Evolutionary conservation across 306 rosid genomes (phyloP), one percentile per base, ranked within the genome.

Genomic region (Quercus wislizeni): DNA sequence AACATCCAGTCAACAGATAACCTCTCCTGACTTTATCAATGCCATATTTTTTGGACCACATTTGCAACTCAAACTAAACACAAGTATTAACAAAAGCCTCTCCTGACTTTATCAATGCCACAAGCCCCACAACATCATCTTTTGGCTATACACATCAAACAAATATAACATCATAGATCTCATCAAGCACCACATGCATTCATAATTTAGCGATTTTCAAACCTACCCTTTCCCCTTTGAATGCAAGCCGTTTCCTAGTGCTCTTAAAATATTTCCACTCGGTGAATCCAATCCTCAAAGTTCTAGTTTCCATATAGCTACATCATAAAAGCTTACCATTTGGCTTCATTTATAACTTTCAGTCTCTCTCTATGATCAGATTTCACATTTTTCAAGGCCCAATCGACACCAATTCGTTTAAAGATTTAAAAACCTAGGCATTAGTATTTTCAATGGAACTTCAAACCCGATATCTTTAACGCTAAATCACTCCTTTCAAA

Each of bases 301-400:
- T 65, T 23, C 59, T 10, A 62, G 54, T 41, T 62, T 18, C 79
- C 28, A 20, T 62, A 18, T 51, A 33, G 38, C 51, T 63, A 14
- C 58, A 8, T 19, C 59, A 8, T 27, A 74, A 38, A 38, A 59
- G 33, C 58, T n/a, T 46, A 28, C 17, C 33, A 58, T 75, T 69
- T 65, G 13, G 54, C 55, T 55, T 58, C 80, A 55, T 85, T 49
- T 55, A 20, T 51, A 14, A 56, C 55, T 71, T 74, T 64, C 69
- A 73, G 51, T 15, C 55, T 62, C 15, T 49, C 31, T 63, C 61
- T 74, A 30, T 61, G 21, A n/a, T 59, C 35, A 31, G 74, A 71
- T 31, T 28, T 51, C 12, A 33, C 30, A 52, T 13, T 71, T 33
- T 75, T 4, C 51, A 21, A 54, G 72, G 17, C 30, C 65, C 70